phyloP scores from a whole-genome alignment of 768 basidiomycete genomes.

The Gloeopeniophorella convolvens region DNA sequence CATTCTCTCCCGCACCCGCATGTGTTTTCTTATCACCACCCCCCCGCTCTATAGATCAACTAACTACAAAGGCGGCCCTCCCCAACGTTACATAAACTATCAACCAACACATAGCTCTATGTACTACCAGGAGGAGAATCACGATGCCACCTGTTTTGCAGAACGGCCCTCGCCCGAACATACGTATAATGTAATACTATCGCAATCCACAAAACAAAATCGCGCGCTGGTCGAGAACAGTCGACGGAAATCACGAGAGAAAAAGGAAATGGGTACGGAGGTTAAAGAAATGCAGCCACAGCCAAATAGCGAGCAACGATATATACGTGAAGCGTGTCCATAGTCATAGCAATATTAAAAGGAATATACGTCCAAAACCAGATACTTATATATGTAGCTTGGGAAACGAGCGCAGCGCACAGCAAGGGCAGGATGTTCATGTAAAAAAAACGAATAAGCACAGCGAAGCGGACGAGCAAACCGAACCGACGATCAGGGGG shows the following conservation, averaged over 20 bases:
- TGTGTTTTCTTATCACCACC: too few relatives aligned
- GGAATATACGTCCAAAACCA: conserved; percentile 6
- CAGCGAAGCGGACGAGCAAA: conserved; percentile 6
- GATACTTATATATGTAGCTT: too few relatives aligned
- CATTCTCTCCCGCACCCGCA: too few relatives aligned
- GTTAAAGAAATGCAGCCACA: background rate
- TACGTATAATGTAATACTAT: conserved; percentile 21
- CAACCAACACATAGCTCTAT: background rate
- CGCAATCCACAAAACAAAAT: conserved; percentile 1
- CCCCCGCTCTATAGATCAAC: background rate
- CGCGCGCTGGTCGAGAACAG: background rate
- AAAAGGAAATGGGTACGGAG: background rate
- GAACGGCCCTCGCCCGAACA: conserved; percentile 16
- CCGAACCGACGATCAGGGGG: background rate
- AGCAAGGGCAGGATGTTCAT: background rate
- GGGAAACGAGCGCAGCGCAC: conserved; percentile 8
- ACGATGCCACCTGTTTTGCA: conserved; percentile 13
- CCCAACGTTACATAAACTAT: background rate
- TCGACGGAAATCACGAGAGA: conserved; percentile 9
- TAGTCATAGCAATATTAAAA: conserved; percentile 18
- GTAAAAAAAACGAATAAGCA: conserved; percentile 14
- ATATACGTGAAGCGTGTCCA: conserved; percentile 18
- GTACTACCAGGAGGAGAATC: background rate
- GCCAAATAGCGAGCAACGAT: conserved; percentile 12
- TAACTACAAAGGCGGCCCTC: conserved; percentile 10